These are phyloP conservation scores for Phytophthora meadii DNA, from an alignment of 352 stramenopile species.

Conservation along the genomic window DNA sequence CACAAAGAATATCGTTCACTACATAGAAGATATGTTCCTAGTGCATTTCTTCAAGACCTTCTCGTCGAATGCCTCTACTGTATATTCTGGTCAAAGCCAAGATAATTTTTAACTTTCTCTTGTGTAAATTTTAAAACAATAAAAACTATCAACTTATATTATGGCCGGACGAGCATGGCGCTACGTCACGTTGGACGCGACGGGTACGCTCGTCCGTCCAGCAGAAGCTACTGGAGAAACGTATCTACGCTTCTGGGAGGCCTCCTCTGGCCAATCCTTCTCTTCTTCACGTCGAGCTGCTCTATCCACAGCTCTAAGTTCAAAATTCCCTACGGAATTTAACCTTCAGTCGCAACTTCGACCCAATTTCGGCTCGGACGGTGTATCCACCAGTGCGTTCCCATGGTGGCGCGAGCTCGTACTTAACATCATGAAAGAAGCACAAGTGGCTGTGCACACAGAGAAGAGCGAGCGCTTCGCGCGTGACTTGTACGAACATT, in stretches of 20 bases:
- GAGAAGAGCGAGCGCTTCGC: conserved; percentile 49
- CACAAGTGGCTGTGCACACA: conserved; percentile 15
- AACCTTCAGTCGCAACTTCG: conserved; percentile 16
- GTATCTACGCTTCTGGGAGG: conserved; percentile 60
- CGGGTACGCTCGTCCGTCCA: conserved; percentile 69
- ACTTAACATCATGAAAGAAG: conserved; percentile 43
- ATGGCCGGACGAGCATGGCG: conserved; percentile 30
- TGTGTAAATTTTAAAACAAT: no score
- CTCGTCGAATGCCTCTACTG: no score
- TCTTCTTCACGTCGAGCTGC: conserved; percentile 26
- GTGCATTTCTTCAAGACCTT: no score
- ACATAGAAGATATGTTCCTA: no score
- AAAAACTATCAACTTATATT: not conserved
- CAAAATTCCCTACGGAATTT: conserved; percentile 57
- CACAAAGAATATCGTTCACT: no score
- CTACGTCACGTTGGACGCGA: conserved; percentile 75
- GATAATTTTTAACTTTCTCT: no score
- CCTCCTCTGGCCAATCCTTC: conserved; percentile 32
- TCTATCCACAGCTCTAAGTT: conserved; percentile 32
- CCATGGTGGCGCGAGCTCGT: conserved; percentile 71
- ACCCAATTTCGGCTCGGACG: conserved; percentile 63
- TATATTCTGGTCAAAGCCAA: no score
- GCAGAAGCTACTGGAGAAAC: conserved; percentile 52
- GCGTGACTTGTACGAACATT: conserved; percentile 61
- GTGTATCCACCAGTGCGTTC: conserved; percentile 29